phyloP scores from a whole-genome alignment of 768 basidiomycete genomes.

The Tremella yokohamensis region DNA sequence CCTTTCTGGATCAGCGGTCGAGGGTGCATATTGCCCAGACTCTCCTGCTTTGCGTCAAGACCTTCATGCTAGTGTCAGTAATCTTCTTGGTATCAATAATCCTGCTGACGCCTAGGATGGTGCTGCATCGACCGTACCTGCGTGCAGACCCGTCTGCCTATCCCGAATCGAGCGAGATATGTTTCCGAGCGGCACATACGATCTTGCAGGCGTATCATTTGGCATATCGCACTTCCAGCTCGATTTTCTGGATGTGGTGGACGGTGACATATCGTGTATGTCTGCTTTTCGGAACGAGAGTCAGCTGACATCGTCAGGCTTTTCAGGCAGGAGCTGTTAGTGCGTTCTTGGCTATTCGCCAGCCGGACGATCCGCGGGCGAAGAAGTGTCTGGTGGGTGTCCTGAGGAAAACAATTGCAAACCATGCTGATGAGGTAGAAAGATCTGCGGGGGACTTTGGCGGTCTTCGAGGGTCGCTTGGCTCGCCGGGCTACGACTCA shows the following conservation, averaged over 20 bases:
- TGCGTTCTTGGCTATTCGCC: conserved; percentile 46
- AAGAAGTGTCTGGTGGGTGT: conserved; percentile 39
- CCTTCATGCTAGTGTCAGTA: conserved; percentile 44
- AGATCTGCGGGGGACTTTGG: conserved; percentile 41
- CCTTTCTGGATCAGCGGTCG: conserved; percentile 16
- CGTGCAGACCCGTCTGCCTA: conserved; percentile 47
- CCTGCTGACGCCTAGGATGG: conserved; percentile 27
- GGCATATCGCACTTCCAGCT: conserved; percentile 33
- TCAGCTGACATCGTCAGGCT: conserved; percentile 19
- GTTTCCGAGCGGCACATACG: conserved; percentile 64
- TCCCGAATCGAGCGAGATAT: conserved; percentile 57
- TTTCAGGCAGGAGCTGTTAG: conserved; percentile 43
- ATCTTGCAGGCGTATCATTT: conserved; percentile 59
- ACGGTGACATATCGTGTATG: conserved; percentile 43
- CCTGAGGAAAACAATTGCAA: not conserved
- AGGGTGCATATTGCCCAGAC: conserved; percentile 39
- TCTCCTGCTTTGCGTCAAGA: conserved; percentile 43
- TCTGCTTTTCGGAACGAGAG: not conserved
- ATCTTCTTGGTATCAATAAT: too few relatives aligned
- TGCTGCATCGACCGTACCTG: conserved; percentile 48
- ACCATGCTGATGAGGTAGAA: conserved; percentile 17
- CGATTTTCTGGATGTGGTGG: conserved; percentile 50
- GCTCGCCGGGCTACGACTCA: conserved; percentile 38
- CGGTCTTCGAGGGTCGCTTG: conserved; percentile 41
- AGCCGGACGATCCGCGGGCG: conserved; percentile 39